phyloP scores from a whole-genome alignment of 2,329 filamentous ascomycete species.

The Ophiostoma pallidulum region DNA sequence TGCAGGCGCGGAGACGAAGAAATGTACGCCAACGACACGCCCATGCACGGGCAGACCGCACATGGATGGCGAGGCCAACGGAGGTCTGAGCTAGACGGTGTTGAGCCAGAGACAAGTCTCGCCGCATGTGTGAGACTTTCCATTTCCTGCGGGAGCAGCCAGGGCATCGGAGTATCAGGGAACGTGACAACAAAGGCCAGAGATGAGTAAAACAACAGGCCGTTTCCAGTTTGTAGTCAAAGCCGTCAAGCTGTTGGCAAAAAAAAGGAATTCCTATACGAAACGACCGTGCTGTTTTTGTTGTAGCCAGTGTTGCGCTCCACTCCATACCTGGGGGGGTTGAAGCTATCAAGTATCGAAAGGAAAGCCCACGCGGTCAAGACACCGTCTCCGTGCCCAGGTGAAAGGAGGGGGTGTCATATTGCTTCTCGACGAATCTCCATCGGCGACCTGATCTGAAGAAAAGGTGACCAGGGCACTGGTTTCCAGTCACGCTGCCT shows the following conservation, averaged over 20 bases:
- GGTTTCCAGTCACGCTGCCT: constrained; percentile 55
- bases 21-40: constrained; percentile 7
- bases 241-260: not conserved
- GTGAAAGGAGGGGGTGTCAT: too few species aligned
- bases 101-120: constrained; percentile 13
- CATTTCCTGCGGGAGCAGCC: constrained; percentile 13
- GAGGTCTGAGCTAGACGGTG: constrained; percentile 18
- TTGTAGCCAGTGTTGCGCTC: constrained; percentile 39
- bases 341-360: constrained; percentile 12
- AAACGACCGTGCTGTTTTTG: constrained; percentile 36
- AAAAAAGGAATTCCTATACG: constrained; percentile 9
- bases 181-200: constrained; percentile 31
- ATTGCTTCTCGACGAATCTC: constrained; percentile 18
- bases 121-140: constrained; percentile 11
- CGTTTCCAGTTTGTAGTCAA: constrained; percentile 39
- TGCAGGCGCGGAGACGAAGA: too few species aligned
- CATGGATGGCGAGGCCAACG: constrained; percentile 7
- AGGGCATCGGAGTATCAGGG: constrained; percentile 32
- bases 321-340: constrained; percentile 27
- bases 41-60: constrained; percentile 9
- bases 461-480: constrained; percentile 38
- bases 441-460: constrained; percentile 9
- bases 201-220: constrained; percentile 18
- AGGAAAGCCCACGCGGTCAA: not conserved
- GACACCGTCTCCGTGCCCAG: not conserved